Conservation (phyloP, 129 eudicot species). For the Flaveria trinervia region DNA sequence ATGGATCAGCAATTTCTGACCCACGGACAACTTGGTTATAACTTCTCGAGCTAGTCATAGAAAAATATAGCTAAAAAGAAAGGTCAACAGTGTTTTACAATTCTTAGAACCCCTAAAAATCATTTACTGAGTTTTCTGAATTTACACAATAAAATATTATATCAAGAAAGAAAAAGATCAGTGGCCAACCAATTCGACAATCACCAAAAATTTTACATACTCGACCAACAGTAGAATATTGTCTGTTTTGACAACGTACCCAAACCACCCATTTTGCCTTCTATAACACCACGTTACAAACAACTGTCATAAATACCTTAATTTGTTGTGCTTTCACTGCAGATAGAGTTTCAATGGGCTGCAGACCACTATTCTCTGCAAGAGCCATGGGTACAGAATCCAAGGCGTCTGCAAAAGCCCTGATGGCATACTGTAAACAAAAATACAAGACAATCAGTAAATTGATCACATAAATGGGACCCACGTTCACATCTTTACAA, state of each 20-base stretch:
- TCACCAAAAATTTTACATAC: not conserved
- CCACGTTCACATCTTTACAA: not conserved
- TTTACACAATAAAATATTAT: too few species aligned
- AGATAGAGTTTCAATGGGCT: constrained; percentile 87
- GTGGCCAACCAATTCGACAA: not conserved
- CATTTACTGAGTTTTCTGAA: too few species aligned
- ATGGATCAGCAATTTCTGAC: not conserved
- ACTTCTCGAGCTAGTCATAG: too few species aligned
- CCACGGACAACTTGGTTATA: too few species aligned
- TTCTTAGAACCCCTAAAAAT: not conserved
- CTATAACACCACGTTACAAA: not conserved
- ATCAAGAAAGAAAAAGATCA: too few species aligned
- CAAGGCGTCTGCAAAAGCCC: constrained; percentile 98
- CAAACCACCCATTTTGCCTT: not conserved
- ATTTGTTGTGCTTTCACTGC: constrained; percentile 94
- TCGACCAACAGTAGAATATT: not conserved
- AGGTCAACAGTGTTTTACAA: not conserved
- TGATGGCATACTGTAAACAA: constrained; percentile 82
- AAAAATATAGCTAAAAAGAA: too few species aligned
- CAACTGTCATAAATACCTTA: constrained; percentile 54
- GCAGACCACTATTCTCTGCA: constrained; percentile 97
- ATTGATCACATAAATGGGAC: not conserved
- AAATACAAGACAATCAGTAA: not conserved
- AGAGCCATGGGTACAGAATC: constrained; percentile 97
- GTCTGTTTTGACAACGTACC: not conserved